Evolutionary conservation across 2,329 filamentous ascomycete species (phyloP).

Genomic region (Sphaerulina musiva): DNA sequence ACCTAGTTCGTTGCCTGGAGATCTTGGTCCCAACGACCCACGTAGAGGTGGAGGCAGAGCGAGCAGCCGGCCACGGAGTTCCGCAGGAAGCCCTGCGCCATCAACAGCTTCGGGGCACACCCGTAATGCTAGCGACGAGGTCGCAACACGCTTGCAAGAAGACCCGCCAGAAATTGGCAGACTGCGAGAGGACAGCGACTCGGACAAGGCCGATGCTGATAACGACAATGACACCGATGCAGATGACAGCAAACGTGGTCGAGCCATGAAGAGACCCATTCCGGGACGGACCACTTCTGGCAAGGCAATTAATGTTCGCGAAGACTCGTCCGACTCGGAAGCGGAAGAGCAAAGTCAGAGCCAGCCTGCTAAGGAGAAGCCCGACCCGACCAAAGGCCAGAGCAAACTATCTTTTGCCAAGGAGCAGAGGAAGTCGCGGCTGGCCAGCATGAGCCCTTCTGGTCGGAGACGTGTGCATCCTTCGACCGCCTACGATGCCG

Average conservation of each 20-base stretch:
- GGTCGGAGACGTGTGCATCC: slow-evolving; percentile 54
- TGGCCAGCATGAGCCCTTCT: slow-evolving; percentile 26
- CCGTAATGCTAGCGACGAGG: slow-evolving; percentile 23
- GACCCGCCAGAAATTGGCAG: slow-evolving; percentile 25
- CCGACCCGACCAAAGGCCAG: slow-evolving; percentile 33
- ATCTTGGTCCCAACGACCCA: slow-evolving; percentile 31
- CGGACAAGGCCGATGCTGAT: slow-evolving; percentile 30
- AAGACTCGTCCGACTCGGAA: slow-evolving; percentile 27
- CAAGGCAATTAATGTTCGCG: slow-evolving; percentile 30
- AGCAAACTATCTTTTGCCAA: slow-evolving; percentile 27
- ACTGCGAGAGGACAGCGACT: slow-evolving; percentile 22
- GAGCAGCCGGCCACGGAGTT: slow-evolving; percentile 20
- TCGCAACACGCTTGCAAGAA: slow-evolving; percentile 24
- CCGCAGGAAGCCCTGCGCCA: slow-evolving; percentile 26
- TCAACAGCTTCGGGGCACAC: slow-evolving; percentile 18
- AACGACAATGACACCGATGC: slow-evolving; percentile 33
- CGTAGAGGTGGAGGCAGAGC: slow-evolving; percentile 12
- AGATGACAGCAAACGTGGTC: slow-evolving; percentile 27
- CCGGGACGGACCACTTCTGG: slow-evolving; percentile 31
- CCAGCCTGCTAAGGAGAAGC: slow-evolving; percentile 23
- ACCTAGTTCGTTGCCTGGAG: slow-evolving; percentile 26
- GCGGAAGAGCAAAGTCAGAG: slow-evolving; percentile 9
- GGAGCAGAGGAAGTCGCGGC: slow-evolving; percentile 25
- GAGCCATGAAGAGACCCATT: slow-evolving; percentile 31
- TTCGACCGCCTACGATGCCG: slow-evolving; percentile 73